Percentiles rank a stretch among this genome's conserved stretches.
Evolutionary conservation across 148 eudicot genomes (phyloP).

Genomic region (Cornus controversa): DNA sequence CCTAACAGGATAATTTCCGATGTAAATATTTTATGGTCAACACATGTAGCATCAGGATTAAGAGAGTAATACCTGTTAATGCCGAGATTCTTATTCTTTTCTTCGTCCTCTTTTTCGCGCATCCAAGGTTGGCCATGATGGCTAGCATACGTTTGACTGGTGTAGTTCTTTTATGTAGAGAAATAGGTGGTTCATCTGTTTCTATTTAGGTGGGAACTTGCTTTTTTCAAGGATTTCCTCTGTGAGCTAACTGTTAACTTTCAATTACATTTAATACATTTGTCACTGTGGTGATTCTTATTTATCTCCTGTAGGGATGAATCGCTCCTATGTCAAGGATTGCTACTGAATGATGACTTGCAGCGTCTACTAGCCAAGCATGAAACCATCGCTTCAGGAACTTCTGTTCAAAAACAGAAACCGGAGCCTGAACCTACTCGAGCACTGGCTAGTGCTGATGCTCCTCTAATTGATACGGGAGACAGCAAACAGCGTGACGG

Average conservation of each 20-base stretch:
- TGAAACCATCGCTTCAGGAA: constrained; percentile 69
- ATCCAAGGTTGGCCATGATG: background rate
- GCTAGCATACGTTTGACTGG: background rate
- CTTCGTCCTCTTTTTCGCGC: background rate
- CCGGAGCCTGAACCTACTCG: constrained; percentile 53
- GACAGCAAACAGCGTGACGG: constrained; percentile 58
- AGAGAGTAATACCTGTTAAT: background rate
- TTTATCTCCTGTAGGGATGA: constrained; percentile 67
- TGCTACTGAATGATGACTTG: constrained; percentile 88
- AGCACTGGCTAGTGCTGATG: constrained; percentile 52
- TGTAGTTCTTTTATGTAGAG: too few relatives aligned
- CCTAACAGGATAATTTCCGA: background rate
- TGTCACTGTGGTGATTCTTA: background rate
- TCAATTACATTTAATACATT: background rate
- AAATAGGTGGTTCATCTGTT: background rate
- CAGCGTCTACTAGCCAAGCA: constrained; percentile 84
- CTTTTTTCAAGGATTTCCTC: background rate
- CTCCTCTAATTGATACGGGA: constrained; percentile 78
- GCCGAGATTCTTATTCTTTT: background rate
- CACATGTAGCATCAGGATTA: background rate
- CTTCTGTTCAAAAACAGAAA: constrained; percentile 35
- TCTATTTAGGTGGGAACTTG: background rate
- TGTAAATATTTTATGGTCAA: background rate
- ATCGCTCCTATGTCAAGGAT: constrained; percentile 85
- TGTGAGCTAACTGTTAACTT: background rate